Base-by-base conservation (phyloP, 2,329 filamentous ascomycete species). In the Pseudocercospora ulei region DNA sequence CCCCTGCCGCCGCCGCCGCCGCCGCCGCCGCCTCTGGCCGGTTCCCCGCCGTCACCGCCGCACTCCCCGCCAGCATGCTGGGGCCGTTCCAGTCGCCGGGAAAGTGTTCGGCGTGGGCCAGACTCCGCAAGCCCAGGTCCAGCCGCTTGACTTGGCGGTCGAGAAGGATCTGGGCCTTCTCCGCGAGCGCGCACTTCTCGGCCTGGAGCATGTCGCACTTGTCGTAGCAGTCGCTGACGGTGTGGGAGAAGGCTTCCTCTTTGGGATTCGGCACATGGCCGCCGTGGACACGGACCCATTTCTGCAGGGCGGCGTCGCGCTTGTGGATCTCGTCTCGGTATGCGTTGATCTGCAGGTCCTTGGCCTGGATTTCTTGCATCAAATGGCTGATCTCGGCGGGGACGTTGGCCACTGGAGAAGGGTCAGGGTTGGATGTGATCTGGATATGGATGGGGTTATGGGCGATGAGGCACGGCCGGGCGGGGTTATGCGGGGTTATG, bases 311-410 rank as follows among this genome's bases (percentile, higher is more conserved):
- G 37, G 63, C 71, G 56, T 92, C 83, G 49, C 79, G 77, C 42
- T 80, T 76, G 25, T 76, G 73, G 55, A 87, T 83, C 48, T 73
- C 71, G 45, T 75, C 71, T 42, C 78, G 67, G 57, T 79, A 78
- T 31, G 83, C 77, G 55, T 75, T 68, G 50, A 83, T 80, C 48
- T 76, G 70, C 34, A 74, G 71, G 58, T 92, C 83, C 61, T 87
- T 88, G 58, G 82, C 79, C 56, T 77, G 70, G 47, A 88, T 82
- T 63, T 90, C 83, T 57, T 87, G 82, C 55, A 87, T 80, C 46
- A 88, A 71, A 64, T 87, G 86, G 12, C 79, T 78, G 43, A 90
- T 78, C 63, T 90, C 83, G 47, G 83, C 80, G 46, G 82, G 82
- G 17, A 88, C 70, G 55, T 90, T 90, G 53, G 81, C 77, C 12